Percentiles rank a stretch among this genome's conserved stretches.
These are phyloP conservation scores for Rhodotorula paludigena DNA, from an alignment of 768 basidiomycete species.

Conservation along the genomic window DNA sequence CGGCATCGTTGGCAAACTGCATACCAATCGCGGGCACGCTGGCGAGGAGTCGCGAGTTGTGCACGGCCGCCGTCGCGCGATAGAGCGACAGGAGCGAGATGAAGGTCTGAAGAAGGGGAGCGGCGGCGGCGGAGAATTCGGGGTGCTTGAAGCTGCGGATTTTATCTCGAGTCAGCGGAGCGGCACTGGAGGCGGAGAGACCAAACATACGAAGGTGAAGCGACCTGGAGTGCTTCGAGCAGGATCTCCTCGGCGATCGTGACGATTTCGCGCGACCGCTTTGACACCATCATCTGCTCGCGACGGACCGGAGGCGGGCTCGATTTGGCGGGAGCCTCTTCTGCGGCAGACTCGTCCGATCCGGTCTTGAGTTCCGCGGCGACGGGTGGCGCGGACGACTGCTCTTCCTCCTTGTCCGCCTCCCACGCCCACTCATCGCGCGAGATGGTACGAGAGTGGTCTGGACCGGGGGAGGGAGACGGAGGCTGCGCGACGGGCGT, in stretches of 20 bases:
- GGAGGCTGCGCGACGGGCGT: background rate
- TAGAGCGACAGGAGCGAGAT: conserved; percentile 48
- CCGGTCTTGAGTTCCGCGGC: background rate
- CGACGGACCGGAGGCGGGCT: background rate
- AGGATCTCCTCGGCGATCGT: conserved; percentile 33
- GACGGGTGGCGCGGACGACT: background rate
- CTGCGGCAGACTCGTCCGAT: no score
- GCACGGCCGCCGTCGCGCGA: conserved; percentile 48
- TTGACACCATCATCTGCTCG: conserved; percentile 37
- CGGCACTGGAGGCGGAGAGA: background rate
- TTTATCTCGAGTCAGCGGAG: background rate
- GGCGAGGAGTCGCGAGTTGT: conserved; percentile 43
- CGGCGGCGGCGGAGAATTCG: conserved; percentile 30
- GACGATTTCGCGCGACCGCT: conserved; percentile 22
- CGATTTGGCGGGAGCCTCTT: no score
- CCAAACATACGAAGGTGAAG: conserved; percentile 23
- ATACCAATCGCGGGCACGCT: conserved; percentile 49
- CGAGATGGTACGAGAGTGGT: background rate
- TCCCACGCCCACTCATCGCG: conserved; percentile 26
- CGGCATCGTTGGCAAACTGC: conserved; percentile 50
- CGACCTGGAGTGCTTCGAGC: conserved; percentile 35
- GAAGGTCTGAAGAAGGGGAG: conserved; percentile 34
- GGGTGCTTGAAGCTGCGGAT: conserved; percentile 21
- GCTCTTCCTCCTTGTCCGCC: conserved; percentile 2
- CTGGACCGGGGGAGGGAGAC: background rate